Conservation (phyloP, 495 filamentous ascomycete species). For the Clohesyomyces aquaticus region DNA sequence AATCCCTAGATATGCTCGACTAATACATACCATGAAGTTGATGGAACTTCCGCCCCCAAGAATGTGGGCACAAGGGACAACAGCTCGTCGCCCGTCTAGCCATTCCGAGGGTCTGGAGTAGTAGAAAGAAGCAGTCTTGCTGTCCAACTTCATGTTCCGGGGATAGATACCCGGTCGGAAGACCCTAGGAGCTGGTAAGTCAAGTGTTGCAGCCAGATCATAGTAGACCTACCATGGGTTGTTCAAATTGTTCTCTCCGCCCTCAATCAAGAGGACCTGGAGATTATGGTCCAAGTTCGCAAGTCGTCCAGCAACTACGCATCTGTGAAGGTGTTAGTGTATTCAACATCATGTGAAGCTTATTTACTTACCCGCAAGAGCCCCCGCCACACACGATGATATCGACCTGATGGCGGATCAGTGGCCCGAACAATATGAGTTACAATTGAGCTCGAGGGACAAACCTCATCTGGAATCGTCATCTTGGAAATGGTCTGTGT, state of each 20-base stretch:
- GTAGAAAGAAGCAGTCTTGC: slow-evolving; percentile 85
- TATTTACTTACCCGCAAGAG: slow-evolving; percentile 42
- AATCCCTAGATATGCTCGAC: too few species aligned
- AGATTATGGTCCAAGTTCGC: slow-evolving; percentile 82
- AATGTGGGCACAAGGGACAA: slow-evolving; percentile 79
- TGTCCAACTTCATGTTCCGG: slow-evolving; percentile 80
- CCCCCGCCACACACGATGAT: slow-evolving; percentile 79
- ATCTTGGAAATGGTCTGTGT: slow-evolving; percentile 17
- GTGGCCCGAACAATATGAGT: slow-evolving; percentile 34
- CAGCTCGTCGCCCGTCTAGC: slow-evolving; percentile 69
- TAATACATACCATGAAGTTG: slow-evolving; percentile 72
- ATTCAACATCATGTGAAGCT: background rate
- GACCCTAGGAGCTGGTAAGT: slow-evolving; percentile 48
- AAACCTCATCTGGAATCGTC: slow-evolving; percentile 40
- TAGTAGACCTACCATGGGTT: slow-evolving; percentile 63
- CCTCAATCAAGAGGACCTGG: slow-evolving; percentile 77
- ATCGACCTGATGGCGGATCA: slow-evolving; percentile 62
- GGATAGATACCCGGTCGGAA: slow-evolving; percentile 79
- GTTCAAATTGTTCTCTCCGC: slow-evolving; percentile 78
- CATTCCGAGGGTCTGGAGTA: slow-evolving; percentile 74
- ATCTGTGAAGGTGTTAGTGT: slow-evolving; percentile 29
- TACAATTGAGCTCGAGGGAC: background rate
- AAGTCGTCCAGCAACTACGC: slow-evolving; percentile 74
- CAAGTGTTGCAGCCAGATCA: background rate
- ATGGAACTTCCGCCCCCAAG: slow-evolving; percentile 79